These are phyloP conservation scores for Ceratobasidium sp. DNA, from an alignment of 1,284 basidiomycete genomes.

Conservation along the genomic window DNA sequence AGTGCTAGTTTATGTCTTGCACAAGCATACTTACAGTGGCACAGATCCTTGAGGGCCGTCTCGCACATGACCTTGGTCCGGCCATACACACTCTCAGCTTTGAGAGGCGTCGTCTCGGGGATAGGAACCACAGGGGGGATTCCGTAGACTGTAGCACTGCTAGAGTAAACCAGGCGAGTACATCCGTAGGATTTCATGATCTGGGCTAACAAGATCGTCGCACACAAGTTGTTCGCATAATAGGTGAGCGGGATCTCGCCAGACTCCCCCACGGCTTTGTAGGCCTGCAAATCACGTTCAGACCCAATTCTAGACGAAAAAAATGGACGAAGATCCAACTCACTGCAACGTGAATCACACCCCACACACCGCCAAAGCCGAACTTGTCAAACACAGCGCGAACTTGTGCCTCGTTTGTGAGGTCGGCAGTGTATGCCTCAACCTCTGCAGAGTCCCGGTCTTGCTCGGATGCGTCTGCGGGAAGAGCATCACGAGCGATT, in stretches of 20 bases:
- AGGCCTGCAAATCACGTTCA: conserved; percentile 70
- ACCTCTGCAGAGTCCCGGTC: conserved; percentile 79
- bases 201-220: conserved; percentile 86
- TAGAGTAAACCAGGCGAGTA: conserved; percentile 94
- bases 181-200: conserved; percentile 88
- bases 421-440: conserved; percentile 78
- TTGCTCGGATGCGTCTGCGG: conserved; percentile 71
- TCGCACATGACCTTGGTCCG: conserved; percentile 97
- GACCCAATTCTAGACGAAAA: neutral
- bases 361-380: conserved; percentile 95
- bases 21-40: conserved; percentile 69
- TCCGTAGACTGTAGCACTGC: conserved; percentile 99
- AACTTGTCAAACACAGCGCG: conserved; percentile 85
- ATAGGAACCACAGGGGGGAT: conserved; percentile 94
- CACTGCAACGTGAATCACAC: conserved; percentile 95
- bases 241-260: conserved; percentile 93
- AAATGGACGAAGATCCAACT: conserved; percentile 54
- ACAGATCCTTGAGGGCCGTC: conserved; percentile 90
- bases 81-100: conserved; percentile 95
- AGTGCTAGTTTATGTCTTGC: conserved; percentile 31
- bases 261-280: conserved; percentile 99
- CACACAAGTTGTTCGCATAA: conserved; percentile 92
- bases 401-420: conserved; percentile 79
- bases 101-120: conserved; percentile 89
- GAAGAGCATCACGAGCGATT: conserved; percentile 80